These are phyloP conservation scores for Epipyxis sp. DNA, from an alignment of 108 stramenopile genomes.

Conservation along the genomic window DNA sequence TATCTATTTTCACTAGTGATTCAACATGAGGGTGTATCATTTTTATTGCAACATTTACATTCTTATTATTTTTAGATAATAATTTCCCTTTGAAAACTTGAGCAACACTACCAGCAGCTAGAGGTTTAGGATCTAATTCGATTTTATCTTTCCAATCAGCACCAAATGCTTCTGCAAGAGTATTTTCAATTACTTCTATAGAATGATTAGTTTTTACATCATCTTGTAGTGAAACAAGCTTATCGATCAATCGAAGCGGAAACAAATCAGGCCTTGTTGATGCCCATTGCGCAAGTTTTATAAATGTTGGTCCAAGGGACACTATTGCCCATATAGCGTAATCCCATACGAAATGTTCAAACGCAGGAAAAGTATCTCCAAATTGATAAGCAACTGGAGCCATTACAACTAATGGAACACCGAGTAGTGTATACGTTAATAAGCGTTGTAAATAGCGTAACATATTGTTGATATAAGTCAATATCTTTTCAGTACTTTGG, in stretches of 20 bases:
- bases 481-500: background rate
- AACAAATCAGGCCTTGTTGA: slow-evolving; percentile 80
- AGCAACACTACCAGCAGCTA: slow-evolving; percentile 81
- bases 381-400: background rate
- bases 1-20: slow-evolving; percentile 64
- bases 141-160: slow-evolving; percentile 57
- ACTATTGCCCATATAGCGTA: slow-evolving; percentile 81
- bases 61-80: slow-evolving; percentile 50
- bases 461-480: background rate
- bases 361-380: background rate
- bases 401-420: background rate
- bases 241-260: slow-evolving; percentile 68
- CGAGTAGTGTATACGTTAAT: background rate
- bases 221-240: slow-evolving; percentile 78
- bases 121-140: slow-evolving; percentile 37
- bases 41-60: slow-evolving; percentile 67
- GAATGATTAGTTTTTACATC: slow-evolving; percentile 68
- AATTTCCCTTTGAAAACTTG: slow-evolving; percentile 69
- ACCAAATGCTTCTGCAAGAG: slow-evolving; percentile 64
- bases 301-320: slow-evolving; percentile 77
- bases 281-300: slow-evolving; percentile 86
- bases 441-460: slow-evolving; percentile 4
- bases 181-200: slow-evolving; percentile 21
- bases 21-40: slow-evolving; percentile 79
- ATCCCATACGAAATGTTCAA: slow-evolving; percentile 49